phyloP scores from a whole-genome alignment of 2,329 filamentous ascomycete genomes.

The Exophiala bonariae region DNA sequence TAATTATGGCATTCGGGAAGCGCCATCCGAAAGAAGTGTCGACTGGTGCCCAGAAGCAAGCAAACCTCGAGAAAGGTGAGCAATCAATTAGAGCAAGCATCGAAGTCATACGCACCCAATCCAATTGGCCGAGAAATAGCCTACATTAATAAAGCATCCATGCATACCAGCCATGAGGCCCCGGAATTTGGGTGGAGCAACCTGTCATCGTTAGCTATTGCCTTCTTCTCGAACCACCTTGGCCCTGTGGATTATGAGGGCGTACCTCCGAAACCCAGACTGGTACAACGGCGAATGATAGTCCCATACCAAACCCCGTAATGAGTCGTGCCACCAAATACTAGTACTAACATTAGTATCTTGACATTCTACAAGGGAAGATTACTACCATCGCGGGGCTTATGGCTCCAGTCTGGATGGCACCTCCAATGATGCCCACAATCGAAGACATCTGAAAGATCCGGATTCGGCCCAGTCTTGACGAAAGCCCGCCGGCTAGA shows the following conservation, averaged over 20 bases:
- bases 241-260: too few species aligned
- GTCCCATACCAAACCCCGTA: conserved; percentile 6
- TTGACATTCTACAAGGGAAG: neutral
- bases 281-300: conserved; percentile 15
- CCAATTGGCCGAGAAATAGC: conserved; percentile 42
- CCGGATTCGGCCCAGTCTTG: conserved; percentile 36
- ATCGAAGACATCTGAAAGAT: conserved; percentile 38
- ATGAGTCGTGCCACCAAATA: conserved; percentile 12
- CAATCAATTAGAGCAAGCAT: neutral
- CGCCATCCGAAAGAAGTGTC: conserved; percentile 9
- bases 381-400: conserved; percentile 4
- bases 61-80: conserved; percentile 8
- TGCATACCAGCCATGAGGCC: conserved; percentile 34
- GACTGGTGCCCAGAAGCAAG: conserved; percentile 6
- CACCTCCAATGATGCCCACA: conserved; percentile 35
- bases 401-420: conserved; percentile 18
- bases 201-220: too few species aligned
- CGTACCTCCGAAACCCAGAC: conserved; percentile 31
- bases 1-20: conserved; percentile 12
- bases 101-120: conserved; percentile 43
- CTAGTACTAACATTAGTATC: neutral
- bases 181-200: conserved; percentile 31
- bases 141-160: conserved; percentile 37
- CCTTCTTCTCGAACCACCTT: too few species aligned
- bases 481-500: conserved; percentile 38